Conservation (phyloP, 192 early-diverging fungal genomes). For the Entophlyctis luteolus region DNA sequence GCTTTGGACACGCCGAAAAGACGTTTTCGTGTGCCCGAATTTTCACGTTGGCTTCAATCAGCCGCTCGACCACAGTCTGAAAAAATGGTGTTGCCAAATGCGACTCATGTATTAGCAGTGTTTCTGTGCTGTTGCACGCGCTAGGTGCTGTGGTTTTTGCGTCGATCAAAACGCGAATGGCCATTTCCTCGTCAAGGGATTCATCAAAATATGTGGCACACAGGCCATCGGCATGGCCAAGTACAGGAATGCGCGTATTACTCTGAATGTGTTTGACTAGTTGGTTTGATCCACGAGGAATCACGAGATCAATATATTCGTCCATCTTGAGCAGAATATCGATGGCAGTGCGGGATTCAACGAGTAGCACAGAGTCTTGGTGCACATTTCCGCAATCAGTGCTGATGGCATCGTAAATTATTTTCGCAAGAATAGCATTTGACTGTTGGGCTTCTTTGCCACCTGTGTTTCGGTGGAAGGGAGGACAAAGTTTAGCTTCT, state of each 20-base stretch:
- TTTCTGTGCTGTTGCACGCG: slow-evolving; percentile 94
- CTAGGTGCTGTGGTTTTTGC: slow-evolving; percentile 92
- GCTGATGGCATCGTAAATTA: slow-evolving; percentile 75
- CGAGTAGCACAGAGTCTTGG: slow-evolving; percentile 73
- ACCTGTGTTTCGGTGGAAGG: too few relatives aligned
- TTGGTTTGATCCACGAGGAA: slow-evolving; percentile 89
- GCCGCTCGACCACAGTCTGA: slow-evolving; percentile 29
- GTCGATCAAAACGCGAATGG: slow-evolving; percentile 78
- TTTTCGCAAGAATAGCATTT: slow-evolving; percentile 69
- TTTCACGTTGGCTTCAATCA: not conserved
- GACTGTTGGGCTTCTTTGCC: slow-evolving; percentile 86
- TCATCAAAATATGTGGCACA: slow-evolving; percentile 90
- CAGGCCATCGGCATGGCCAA: slow-evolving; percentile 97
- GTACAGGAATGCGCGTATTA: slow-evolving; percentile 95
- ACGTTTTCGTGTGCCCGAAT: not conserved
- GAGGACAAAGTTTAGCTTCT: slow-evolving; percentile 70
- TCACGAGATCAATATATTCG: slow-evolving; percentile 90
- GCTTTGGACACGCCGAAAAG: not conserved
- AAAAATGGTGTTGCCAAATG: slow-evolving; percentile 15
- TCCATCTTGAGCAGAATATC: slow-evolving; percentile 79
- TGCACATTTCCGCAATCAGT: not conserved
- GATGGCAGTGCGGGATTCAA: slow-evolving; percentile 87
- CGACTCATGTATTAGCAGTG: slow-evolving; percentile 74
- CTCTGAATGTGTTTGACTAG: slow-evolving; percentile 85
- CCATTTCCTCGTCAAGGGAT: slow-evolving; percentile 72